Evolutionary conservation across 2,329 filamentous ascomycete species (phyloP), one percentile per base, ranked within the genome.

Genomic region (Penicillium sp.): DNA sequence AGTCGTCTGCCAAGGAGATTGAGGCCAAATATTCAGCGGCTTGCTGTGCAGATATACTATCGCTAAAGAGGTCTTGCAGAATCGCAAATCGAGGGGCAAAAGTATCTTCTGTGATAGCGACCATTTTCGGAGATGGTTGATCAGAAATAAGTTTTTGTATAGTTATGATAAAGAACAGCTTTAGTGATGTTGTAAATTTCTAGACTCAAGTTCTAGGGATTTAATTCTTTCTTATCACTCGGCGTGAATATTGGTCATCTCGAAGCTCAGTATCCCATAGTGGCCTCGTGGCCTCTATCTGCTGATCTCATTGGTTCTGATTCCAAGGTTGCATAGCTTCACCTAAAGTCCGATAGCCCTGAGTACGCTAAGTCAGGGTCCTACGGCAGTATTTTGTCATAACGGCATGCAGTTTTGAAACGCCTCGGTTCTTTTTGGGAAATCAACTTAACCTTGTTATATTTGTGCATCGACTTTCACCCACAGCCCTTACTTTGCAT

Each of bases 211-310:
- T 23, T 31, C 4, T 6, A 19, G 49, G 25, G 15, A 29, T 41
- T 33, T 43, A 40, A 33, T 23, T 17, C 6, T 29, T 3, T 42
- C 49, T 51, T 43, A 51, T 41, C 37, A 50, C 17, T 2, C 3
- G 8, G 19, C 21, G 12, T 25, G n/a, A 27, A 27, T 21, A 12
- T 27, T 33, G 12, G 33, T 13, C 35, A 50, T 29, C 7, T n/a
- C 23, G 9, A 31, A 29, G 12, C 13, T 25, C 31, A 33, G n/a
- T 13, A 29, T 21, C 13, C 33, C 25, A 40, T 31, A 41, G n/a
- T 37, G 19, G 23, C 51, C 40, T 37, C 45, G 51, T 54, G 51
- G 42, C 51, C 51, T 54, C 40, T 49, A 49, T 40, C 43, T 49
- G 51, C 8, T 12, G 23, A 48, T 54, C 31, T 54, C 13, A 49